Evolutionary conservation across 2,329 filamentous ascomycete species (phyloP), one percentile per base, ranked within the genome.

Genomic region (Pseudohalonectria lignicola): DNA sequence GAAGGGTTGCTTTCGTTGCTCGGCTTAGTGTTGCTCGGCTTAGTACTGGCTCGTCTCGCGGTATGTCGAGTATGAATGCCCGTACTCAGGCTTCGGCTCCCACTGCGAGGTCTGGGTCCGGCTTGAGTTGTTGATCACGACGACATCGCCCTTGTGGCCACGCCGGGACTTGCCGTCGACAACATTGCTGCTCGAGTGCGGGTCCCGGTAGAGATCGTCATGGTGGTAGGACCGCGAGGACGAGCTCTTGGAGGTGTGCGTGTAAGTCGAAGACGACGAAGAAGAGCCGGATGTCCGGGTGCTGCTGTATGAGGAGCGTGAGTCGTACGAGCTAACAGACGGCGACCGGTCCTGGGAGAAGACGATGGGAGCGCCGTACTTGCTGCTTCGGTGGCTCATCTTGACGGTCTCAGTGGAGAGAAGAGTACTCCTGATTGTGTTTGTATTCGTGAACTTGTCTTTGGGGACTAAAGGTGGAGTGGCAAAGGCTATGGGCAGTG

Each of bases 381-480:
- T 38, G 36, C 26, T 37, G 34, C 26, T 31, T 16, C 30, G 36
- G 20, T 31, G 21, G 36, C 36, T 38, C 28, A 31, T 38, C 28
- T 3, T 26, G n/a, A n/a, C 17, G 13, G 34, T 33, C n/a, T 10
- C 13, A 19, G 3, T 34, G n/a, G 31, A n/a, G 17, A n/a, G 16
- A 34, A 20, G 18, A 20, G 18, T n/a, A n/a, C n/a, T n/a, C n/a
- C n/a, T n/a, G n/a, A n/a, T n/a, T n/a, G n/a, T n/a, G n/a, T n/a
- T n/a, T n/a, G n/a, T n/a, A n/a, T n/a, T n/a, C n/a, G n/a, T n/a
- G n/a, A n/a, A n/a, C n/a, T n/a, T n/a, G n/a, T n/a, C n/a, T n/a
- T n/a, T n/a, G n/a, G n/a, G n/a, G n/a, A n/a, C n/a, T n/a, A n/a
- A n/a, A n/a, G n/a, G n/a, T n/a, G n/a, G n/a, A n/a, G n/a, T n/a